Percentiles rank a stretch among this genome's conserved stretches.
phyloP scores from a whole-genome alignment of 2,329 filamentous ascomycete genomes.

The Clarireedia homoeocarpa region DNA sequence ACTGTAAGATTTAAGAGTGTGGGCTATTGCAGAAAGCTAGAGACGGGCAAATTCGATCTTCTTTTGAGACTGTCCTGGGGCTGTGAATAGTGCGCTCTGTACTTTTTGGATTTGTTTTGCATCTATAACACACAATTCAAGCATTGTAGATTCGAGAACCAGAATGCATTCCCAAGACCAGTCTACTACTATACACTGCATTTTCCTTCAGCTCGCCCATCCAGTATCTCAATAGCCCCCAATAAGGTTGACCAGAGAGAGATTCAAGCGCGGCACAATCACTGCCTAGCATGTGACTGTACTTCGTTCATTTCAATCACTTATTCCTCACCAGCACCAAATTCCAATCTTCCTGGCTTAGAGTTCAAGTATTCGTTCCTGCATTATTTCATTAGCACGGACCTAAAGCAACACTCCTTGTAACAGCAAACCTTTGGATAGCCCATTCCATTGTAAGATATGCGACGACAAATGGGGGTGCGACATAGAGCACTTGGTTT shows the following conservation, averaged over 20 bases:
- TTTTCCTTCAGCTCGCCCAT: constrained; percentile 9
- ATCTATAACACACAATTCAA: neutral
- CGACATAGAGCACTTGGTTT: constrained; percentile 81
- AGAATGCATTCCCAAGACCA: constrained; percentile 18
- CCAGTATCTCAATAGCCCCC: neutral
- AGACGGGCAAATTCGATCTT: neutral
- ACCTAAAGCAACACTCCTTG: neutral
- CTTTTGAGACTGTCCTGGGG: neutral
- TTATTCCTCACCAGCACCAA: constrained; percentile 34
- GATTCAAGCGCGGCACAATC: constrained; percentile 21
- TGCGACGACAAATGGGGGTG: constrained; percentile 66
- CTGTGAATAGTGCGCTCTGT: too few species aligned
- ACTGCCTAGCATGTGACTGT: constrained; percentile 17
- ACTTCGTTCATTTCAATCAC: constrained; percentile 12
- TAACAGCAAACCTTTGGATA: constrained; percentile 66
- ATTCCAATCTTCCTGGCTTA: constrained; percentile 59
- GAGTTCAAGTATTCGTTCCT: constrained; percentile 80
- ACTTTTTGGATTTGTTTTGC: too few species aligned
- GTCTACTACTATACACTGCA: constrained; percentile 26
- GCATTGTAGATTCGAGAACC: constrained; percentile 4
- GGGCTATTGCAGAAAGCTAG: neutral
- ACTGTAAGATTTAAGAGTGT: neutral
- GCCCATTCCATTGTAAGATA: constrained; percentile 91
- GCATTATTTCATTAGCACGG: neutral
- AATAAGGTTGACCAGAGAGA: constrained; percentile 12